phyloP scores from a whole-genome alignment of 768 basidiomycete genomes.

The Termitomyces sp. region DNA sequence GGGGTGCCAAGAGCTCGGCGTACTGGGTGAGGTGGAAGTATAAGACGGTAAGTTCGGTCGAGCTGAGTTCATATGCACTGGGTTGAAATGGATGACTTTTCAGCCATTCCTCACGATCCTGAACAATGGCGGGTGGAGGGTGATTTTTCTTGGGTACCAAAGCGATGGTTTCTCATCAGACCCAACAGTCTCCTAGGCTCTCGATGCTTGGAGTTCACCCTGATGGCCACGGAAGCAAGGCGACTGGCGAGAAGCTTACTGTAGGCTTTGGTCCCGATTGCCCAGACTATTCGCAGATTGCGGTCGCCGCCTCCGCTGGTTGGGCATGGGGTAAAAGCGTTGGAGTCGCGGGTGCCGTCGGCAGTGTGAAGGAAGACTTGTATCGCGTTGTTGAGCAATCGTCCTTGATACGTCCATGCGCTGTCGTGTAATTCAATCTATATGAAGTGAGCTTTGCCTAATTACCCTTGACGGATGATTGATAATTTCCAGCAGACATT shows the following conservation, averaged over 20 bases:
- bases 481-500: too few species aligned
- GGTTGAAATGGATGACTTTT: background rate
- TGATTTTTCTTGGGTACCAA: constrained; percentile 18
- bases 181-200: constrained; percentile 52
- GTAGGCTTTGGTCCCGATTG: constrained; percentile 62
- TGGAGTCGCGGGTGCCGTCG: constrained; percentile 18
- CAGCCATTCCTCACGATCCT: constrained; percentile 71
- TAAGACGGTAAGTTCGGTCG: constrained; percentile 44
- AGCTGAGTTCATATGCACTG: background rate
- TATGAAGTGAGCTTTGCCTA: constrained; percentile 1
- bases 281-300: constrained; percentile 61
- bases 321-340: constrained; percentile 57
- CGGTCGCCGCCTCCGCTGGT: constrained; percentile 63
- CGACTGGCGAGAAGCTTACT: constrained; percentile 46
- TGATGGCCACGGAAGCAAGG: constrained; percentile 45
- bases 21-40: constrained; percentile 76
- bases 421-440: constrained; percentile 50
- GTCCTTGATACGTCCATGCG: constrained; percentile 59
- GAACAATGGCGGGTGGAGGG: constrained; percentile 72
- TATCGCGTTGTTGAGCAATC: constrained; percentile 39
- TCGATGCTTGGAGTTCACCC: constrained; percentile 70
- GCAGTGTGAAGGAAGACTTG: constrained; percentile 25
- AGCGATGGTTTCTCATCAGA: background rate
- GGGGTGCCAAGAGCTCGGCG: constrained; percentile 58
- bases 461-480: too few species aligned